phyloP scores from a whole-genome alignment of 83 land plant species.

The Larix sibirica region DNA sequence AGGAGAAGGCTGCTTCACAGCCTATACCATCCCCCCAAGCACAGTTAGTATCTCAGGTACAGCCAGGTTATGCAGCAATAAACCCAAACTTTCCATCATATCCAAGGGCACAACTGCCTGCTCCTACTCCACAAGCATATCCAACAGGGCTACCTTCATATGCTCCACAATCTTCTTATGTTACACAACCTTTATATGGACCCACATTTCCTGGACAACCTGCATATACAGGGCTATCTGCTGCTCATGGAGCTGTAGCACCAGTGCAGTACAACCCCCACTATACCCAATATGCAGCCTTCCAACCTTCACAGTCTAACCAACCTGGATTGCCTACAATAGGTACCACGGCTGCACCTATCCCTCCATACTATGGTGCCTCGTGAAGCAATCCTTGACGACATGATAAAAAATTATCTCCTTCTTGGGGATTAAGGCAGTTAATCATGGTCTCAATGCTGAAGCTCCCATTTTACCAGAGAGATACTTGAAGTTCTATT shows the following conservation, averaged over 20 bases:
- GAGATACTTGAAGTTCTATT: not conserved
- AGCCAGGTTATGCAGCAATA: not conserved
- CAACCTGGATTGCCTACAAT: slow-evolving; percentile 7
- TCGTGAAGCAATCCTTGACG: not conserved
- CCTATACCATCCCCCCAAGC: not conserved
- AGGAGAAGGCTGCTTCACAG: not conserved
- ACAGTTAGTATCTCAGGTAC: not conserved
- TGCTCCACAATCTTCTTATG: slow-evolving; percentile 4
- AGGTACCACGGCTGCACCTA: not conserved
- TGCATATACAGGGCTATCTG: slow-evolving; percentile 1
- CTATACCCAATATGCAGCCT: not conserved
- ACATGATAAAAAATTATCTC: not conserved
- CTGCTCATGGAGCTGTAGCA: slow-evolving; percentile 4
- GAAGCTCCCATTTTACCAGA: not conserved
- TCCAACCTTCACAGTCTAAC: not conserved
- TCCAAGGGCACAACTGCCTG: not conserved
- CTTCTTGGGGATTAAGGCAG: not conserved
- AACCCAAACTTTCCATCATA: slow-evolving; percentile 10
- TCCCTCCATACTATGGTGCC: slow-evolving; percentile 6
- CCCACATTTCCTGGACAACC: not conserved
- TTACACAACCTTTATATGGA: not conserved
- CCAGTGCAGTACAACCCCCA: slow-evolving; percentile 9
- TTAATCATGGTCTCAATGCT: not conserved
- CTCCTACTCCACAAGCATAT: slow-evolving; percentile 4
- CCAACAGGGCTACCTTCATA: not conserved